Evolutionary conservation across 2,329 filamentous ascomycete species (phyloP).

Genomic region (Ophiocordyceps camponoti-saundersi): DNA sequence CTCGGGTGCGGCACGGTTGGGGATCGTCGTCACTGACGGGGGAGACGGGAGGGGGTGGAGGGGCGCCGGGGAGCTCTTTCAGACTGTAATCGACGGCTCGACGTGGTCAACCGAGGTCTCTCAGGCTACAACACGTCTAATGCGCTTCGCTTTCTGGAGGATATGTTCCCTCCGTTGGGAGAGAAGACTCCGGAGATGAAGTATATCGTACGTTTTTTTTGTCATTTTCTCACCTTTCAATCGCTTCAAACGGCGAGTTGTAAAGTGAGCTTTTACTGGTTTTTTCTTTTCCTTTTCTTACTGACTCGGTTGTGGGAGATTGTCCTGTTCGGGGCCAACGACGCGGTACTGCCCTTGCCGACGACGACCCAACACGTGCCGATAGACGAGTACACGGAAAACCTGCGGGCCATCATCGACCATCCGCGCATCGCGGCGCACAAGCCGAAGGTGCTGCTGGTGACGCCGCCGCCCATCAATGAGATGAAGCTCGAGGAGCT

Average conservation of each 20-base stretch:
- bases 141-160: slow-evolving; percentile 49
- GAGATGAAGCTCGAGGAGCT: slow-evolving; percentile 45
- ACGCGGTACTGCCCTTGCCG: slow-evolving; percentile 51
- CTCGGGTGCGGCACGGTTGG: background rate
- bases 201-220: no score
- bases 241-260: background rate
- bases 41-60: no score
- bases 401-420: slow-evolving; percentile 53
- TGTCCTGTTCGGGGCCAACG: slow-evolving; percentile 80
- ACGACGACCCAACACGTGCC: slow-evolving; percentile 59
- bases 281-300: no score
- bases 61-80: no score
- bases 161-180: slow-evolving; percentile 52
- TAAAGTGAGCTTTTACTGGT: no score
- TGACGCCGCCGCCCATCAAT: slow-evolving; percentile 72
- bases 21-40: background rate
- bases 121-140: slow-evolving; percentile 74
- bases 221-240: background rate
- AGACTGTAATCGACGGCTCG: slow-evolving; percentile 63
- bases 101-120: slow-evolving; percentile 78
- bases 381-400: slow-evolving; percentile 56
- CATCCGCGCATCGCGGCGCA: slow-evolving; percentile 57
- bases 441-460: slow-evolving; percentile 53
- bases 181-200: slow-evolving; percentile 40
- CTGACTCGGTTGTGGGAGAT: slow-evolving; percentile 28